Conservation (phyloP, 75 land plant species). For the Pinus taeda region DNA sequence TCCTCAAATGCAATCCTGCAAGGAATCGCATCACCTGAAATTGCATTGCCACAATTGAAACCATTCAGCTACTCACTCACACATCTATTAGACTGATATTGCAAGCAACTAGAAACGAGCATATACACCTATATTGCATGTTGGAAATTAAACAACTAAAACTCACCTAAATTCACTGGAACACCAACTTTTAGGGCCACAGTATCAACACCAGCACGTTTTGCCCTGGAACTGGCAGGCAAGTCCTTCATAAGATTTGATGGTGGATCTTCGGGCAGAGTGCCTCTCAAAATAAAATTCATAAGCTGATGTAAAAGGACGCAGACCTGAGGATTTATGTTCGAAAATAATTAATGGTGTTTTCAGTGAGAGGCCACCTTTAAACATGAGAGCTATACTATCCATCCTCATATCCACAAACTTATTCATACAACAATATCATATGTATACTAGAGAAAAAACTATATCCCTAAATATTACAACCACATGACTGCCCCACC, state of each 20-base stretch:
- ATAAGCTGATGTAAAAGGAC: constrained; percentile 75
- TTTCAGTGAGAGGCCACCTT: neutral
- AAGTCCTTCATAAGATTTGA: constrained; percentile 26
- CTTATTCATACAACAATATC: too few species aligned
- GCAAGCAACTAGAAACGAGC: neutral
- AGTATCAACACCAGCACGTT: constrained; percentile 40
- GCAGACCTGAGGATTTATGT: constrained; percentile 57
- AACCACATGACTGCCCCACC: neutral
- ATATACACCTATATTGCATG: neutral
- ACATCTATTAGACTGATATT: neutral
- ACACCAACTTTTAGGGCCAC: constrained; percentile 60
- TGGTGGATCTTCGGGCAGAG: constrained; percentile 61
- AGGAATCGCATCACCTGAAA: constrained; percentile 71
- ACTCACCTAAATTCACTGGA: constrained; percentile 78
- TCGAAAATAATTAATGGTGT: neutral
- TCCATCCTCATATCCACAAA: neutral
- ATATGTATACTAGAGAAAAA: too few species aligned
- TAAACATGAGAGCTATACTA: neutral
- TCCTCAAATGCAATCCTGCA: constrained; percentile 96
- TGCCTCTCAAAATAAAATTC: constrained; percentile 45
- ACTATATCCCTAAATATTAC: neutral
- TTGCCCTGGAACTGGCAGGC: constrained; percentile 39
- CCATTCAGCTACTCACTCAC: neutral
- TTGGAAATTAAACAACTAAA: neutral
- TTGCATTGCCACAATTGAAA: constrained; percentile 3